Evolutionary conservation across 2,329 filamentous ascomycete genomes (phyloP).

Genomic region (Fusarium newnesense): DNA sequence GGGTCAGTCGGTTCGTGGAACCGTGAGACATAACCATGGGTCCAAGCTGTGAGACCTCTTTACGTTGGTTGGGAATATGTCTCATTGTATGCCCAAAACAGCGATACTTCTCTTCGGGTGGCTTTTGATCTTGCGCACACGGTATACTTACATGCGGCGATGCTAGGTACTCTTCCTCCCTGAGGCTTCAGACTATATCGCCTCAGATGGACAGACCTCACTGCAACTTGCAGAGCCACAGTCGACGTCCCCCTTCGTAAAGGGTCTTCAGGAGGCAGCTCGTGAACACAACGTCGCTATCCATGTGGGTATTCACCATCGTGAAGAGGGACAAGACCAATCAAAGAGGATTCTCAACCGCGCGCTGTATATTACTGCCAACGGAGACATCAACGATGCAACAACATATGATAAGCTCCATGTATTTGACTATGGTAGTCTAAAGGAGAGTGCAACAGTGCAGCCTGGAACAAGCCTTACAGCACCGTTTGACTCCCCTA

Average conservation of each 20-base stretch:
- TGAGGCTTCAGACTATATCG: constrained; percentile 92
- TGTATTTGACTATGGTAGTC: constrained; percentile 77
- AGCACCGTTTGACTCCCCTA: constrained; percentile 75
- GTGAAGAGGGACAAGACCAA: constrained; percentile 45
- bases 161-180: constrained; percentile 84
- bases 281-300: constrained; percentile 72
- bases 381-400: constrained; percentile 54
- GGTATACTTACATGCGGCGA: constrained; percentile 35
- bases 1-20: constrained; percentile 19
- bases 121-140: constrained; percentile 24
- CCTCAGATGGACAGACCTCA: constrained; percentile 72
- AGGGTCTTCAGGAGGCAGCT: constrained; percentile 77
- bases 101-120: constrained; percentile 22
- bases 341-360: constrained; percentile 59
- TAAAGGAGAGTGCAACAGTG: constrained; percentile 67
- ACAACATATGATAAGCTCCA: constrained; percentile 86
- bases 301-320: constrained; percentile 89
- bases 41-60: constrained; percentile 23
- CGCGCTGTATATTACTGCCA: constrained; percentile 61
- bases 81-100: constrained; percentile 11
- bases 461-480: constrained; percentile 73
- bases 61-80: neutral
- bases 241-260: constrained; percentile 75
- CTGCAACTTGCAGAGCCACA: constrained; percentile 76
- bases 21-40: constrained; percentile 38